Percentiles rank a stretch among this genome's conserved stretches.
phyloP scores from a whole-genome alignment of 78 protist species.

The Dictyostelium purpureum region DNA sequence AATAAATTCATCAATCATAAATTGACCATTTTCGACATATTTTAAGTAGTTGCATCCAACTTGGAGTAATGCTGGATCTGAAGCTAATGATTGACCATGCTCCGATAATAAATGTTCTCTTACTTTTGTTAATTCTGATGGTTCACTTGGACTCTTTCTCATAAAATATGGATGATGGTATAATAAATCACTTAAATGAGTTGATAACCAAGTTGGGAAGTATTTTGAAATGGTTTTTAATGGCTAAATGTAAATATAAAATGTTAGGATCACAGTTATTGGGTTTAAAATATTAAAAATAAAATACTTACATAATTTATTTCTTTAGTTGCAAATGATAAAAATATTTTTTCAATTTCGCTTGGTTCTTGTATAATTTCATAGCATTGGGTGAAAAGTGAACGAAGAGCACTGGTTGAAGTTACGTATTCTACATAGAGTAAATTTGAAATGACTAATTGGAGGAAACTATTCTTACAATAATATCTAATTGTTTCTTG shows the following conservation, averaged over 20 bases:
- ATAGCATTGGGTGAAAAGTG: constrained; percentile 35
- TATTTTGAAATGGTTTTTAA: not conserved
- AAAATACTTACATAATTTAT: not conserved
- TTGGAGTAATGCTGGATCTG: constrained; percentile 1
- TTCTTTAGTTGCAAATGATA: constrained; percentile 54
- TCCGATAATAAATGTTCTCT: constrained; percentile 16
- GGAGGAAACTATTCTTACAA: constrained; percentile 26
- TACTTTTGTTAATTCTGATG: constrained; percentile 1
- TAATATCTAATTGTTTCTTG: not conserved
- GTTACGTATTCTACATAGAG: constrained; percentile 30
- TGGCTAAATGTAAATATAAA: not conserved
- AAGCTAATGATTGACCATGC: constrained; percentile 27
- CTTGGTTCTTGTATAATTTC: not conserved
- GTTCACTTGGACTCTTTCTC: not conserved
- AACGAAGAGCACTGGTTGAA: constrained; percentile 17
- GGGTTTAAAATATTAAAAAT: not conserved
- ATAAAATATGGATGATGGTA: constrained; percentile 71
- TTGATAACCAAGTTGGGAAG: constrained; percentile 42
- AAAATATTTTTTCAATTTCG: constrained; percentile 15
- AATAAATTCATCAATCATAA: constrained; percentile 31
- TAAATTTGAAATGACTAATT: constrained; percentile 20
- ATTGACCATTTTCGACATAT: constrained; percentile 3
- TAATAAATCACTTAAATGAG: constrained; percentile 52
- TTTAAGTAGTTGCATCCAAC: constrained; percentile 27
- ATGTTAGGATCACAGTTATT: not conserved